Evolutionary conservation across 148 eudicot species (phyloP), one percentile per base, ranked within the genome.

Genomic region (Suaeda aralocaspica): DNA sequence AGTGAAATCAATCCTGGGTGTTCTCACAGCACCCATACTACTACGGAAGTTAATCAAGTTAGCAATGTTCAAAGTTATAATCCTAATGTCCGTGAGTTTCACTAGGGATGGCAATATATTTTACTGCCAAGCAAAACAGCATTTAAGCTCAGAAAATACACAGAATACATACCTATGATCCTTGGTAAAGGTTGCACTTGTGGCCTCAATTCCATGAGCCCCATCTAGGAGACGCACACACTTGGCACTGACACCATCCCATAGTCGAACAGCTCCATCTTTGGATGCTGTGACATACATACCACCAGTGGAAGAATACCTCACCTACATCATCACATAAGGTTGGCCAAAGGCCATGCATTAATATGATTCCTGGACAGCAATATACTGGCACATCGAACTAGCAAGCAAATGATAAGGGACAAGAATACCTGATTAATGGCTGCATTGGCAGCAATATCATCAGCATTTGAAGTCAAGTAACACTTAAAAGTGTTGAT

Each of bases 251-350:
- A 87, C 86, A 63, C 94, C 97, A 75, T 91, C 93, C 94, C 97
- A 89, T 72, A 91, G 64, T 68, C 94, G 77, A 76, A 91, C 82
- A 60, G 88, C 86, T 73, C 97, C 94, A 75, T 91, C 97, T 87
- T 91, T 91, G 25, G 94, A 91, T 56, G 94, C 97, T 22, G 97
- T 91, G 63, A 84, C 94, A 74, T 91, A 91, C 90, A 91, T 85
- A 73, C 82, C 88, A 22, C 97, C 97, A 44, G 81, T 87, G 26
- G 84, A 69, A 26, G 97, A 88, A 76, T 88, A 91, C 68, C 97
- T 85, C 61, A 91, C 88, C 97, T 88, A 80, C 68, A 76, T 48
- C 73, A 79, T 28, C 66, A 61, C n/a, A 61, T 46, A 33, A 30
- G 16, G 71, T 44, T 33, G 49, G 65, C 6, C 48, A 44, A 29